Evolutionary conservation across 2,329 filamentous ascomycete genomes (phyloP).

Genomic region (Monosporascus sp.): DNA sequence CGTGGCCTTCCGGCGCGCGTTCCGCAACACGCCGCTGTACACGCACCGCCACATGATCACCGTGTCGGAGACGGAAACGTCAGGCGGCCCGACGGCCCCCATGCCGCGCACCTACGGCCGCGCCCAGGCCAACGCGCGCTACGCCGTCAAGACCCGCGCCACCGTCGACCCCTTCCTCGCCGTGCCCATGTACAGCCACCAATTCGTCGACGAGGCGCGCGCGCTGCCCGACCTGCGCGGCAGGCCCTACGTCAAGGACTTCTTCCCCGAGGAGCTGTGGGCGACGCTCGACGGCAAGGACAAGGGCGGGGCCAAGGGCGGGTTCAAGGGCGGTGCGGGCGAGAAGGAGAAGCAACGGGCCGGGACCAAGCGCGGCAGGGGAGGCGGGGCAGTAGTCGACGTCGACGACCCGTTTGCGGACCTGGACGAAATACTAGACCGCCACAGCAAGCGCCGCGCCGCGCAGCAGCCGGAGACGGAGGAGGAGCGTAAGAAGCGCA

Average conservation of each 20-base stretch:
- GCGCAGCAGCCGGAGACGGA: conserved; percentile 26
- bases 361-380: background rate
- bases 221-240: conserved; percentile 48
- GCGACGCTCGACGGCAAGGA: conserved; percentile 47
- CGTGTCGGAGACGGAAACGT: background rate
- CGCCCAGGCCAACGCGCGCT: conserved; percentile 53
- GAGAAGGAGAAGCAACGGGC: background rate
- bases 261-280: conserved; percentile 53
- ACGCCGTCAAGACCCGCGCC: conserved; percentile 49
- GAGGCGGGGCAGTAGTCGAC: background rate
- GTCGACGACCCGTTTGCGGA: conserved; percentile 13
- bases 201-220: conserved; percentile 45
- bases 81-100: conserved; percentile 28
- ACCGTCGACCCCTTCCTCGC: conserved; percentile 53
- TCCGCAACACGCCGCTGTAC: conserved; percentile 50
- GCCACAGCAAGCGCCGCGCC: conserved; percentile 9
- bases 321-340: conserved; percentile 19
- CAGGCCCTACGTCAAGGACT: conserved; percentile 41
- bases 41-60: conserved; percentile 43
- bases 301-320: conserved; percentile 14
- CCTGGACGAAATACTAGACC: conserved; percentile 9
- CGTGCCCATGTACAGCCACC: conserved; percentile 53
- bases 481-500: conserved; percentile 27
- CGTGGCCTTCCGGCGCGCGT: conserved; percentile 51
- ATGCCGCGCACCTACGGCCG: conserved; percentile 45